phyloP scores from a whole-genome alignment of 805 yeast species.

The Helenozyma baotianmanensis region DNA sequence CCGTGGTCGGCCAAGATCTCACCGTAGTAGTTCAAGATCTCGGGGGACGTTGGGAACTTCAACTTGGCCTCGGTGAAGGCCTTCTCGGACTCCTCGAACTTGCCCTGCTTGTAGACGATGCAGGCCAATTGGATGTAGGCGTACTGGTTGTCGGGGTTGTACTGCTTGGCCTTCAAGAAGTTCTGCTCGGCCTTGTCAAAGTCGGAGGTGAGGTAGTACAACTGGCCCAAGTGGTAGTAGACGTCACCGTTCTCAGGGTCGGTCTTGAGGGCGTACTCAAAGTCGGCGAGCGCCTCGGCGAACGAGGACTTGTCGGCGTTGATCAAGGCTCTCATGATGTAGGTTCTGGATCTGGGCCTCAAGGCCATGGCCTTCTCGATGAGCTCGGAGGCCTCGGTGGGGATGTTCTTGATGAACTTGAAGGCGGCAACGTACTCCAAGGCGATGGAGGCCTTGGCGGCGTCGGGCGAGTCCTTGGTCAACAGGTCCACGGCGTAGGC shows the following conservation, averaged over 20 bases:
- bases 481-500: conserved; percentile 36
- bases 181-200: conserved; percentile 66
- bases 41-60: conserved; percentile 82
- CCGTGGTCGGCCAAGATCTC: conserved; percentile 84
- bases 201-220: conserved; percentile 75
- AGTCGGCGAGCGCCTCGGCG: conserved; percentile 57
- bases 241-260: conserved; percentile 75
- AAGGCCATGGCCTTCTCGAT: conserved; percentile 62
- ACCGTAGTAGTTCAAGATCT: conserved; percentile 92
- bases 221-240: conserved; percentile 93
- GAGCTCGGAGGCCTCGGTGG: conserved; percentile 57
- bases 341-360: conserved; percentile 75
- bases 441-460: conserved; percentile 57
- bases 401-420: conserved; percentile 74
- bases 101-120: conserved; percentile 75
- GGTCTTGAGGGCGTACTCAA: conserved; percentile 63
- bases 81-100: conserved; percentile 54
- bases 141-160: conserved; percentile 72
- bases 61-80: conserved; percentile 65
- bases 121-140: conserved; percentile 93
- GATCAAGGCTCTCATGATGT: conserved; percentile 76
- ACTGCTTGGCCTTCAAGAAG: conserved; percentile 70
- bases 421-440: conserved; percentile 81
- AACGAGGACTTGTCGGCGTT: conserved; percentile 73
- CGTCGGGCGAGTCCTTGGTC: conserved; percentile 31